Conservation (phyloP, 2,329 filamentous ascomycete species). For the Lomentospora prolificans region DNA sequence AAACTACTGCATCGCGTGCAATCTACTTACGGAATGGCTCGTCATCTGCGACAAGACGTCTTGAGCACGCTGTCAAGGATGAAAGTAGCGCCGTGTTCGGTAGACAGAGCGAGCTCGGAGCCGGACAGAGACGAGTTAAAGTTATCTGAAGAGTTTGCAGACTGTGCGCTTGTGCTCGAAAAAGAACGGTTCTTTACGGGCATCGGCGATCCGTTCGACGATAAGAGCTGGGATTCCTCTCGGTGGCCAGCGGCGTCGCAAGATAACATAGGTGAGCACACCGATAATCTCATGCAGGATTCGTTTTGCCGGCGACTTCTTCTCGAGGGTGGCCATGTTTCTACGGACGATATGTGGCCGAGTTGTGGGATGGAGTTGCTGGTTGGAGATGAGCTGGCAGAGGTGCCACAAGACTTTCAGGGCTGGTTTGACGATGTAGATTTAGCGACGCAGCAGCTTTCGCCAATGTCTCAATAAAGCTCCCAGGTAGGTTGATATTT, state of each 20-base stretch:
- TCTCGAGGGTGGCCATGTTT: background rate
- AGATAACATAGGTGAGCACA: background rate
- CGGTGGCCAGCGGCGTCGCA: background rate
- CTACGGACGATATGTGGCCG: background rate
- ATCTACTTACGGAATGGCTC: background rate
- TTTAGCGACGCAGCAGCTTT: background rate
- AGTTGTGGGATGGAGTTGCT: background rate
- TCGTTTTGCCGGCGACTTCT: background rate
- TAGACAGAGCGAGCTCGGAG: background rate
- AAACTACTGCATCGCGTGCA: background rate
- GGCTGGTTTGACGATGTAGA: constrained; percentile 6
- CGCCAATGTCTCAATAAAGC: background rate
- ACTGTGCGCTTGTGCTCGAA: background rate
- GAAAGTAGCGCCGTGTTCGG: background rate
- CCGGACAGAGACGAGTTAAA: background rate
- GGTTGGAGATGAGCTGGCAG: background rate
- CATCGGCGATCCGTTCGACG: constrained; percentile 6
- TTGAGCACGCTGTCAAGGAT: constrained; percentile 1
- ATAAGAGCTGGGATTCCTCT: background rate
- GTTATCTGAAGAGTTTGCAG: background rate
- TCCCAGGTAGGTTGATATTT: background rate
- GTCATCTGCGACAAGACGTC: background rate
- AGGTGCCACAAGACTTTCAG: background rate
- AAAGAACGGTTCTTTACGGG: background rate
- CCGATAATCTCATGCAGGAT: background rate